phyloP scores from a whole-genome alignment of 2,329 filamentous ascomycete species.

The Dactylellina haptotyla region DNA sequence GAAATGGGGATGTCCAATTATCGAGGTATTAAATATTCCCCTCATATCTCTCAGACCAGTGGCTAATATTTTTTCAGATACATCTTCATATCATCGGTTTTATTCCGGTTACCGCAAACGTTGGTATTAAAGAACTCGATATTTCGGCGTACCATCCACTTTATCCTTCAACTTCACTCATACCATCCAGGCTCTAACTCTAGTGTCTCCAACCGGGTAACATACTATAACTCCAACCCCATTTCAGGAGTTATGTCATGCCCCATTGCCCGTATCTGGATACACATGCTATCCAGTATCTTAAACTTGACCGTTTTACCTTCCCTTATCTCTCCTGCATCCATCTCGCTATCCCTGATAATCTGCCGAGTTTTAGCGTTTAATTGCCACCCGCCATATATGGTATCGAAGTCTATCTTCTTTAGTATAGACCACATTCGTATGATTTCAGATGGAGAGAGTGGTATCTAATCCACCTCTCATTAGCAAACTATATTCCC shows the following conservation, averaged over 20 bases:
- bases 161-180: not conserved
- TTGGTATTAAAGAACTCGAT: too few relatives aligned
- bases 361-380: not conserved
- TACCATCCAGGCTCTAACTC: not conserved
- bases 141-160: slow-evolving; percentile 34
- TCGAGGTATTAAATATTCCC: slow-evolving; percentile 26
- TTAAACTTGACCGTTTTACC: slow-evolving; percentile 69
- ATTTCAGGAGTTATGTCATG: slow-evolving; percentile 57
- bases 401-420: slow-evolving; percentile 71
- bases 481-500: slow-evolving; percentile 32
- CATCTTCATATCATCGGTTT: not conserved
- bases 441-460: slow-evolving; percentile 71
- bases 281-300: slow-evolving; percentile 79
- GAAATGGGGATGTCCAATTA: slow-evolving; percentile 26
- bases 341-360: slow-evolving; percentile 10
- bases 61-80: not conserved
- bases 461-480: slow-evolving; percentile 68
- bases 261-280: slow-evolving; percentile 70
- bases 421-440: slow-evolving; percentile 76
- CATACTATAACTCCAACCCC: slow-evolving; percentile 9
- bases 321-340: slow-evolving; percentile 70
- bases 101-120: too few relatives aligned
- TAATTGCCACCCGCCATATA: slow-evolving; percentile 72
- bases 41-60: not conserved
- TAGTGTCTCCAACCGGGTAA: not conserved